Evolutionary conservation across 1,139 yeast species (phyloP), one percentile per base, ranked within the genome.

Genomic region (Protomyces gravidus): DNA sequence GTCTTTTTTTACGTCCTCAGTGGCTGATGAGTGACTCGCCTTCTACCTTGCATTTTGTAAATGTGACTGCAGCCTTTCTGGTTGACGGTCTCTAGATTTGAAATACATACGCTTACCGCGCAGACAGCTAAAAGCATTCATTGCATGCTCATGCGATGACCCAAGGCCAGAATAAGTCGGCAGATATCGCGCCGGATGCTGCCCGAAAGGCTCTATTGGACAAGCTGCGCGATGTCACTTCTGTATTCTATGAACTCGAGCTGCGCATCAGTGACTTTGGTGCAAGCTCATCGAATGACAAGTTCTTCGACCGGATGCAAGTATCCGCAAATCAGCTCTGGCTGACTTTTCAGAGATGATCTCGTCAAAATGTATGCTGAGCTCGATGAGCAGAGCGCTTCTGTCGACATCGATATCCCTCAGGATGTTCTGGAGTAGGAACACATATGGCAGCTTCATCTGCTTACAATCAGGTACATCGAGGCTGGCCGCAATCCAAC

Each of bases 401-500:
- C 5, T 5, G 48, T 45, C 5, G 32, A 1, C 32, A 27, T 45
- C n/a, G 48, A 45, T 17, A 45, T 88, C 1, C 95, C 96, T 0
- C 70, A 85, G 50, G 96, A 88, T 68, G 89, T 88, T 15, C 74
- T 88, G 5, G 83, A 84, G 58, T 75, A 92, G 69, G 88, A 13
- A n/a, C 21, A n/a, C 9, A 11, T 17, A 17, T 13, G 32, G 7
- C 32, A 28, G 32, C 13, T 13, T 9, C 32, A 13, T 9, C 13
- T 28, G 32, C 32, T 28, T 9, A 28, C 32, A 42, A 42, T 27
- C 21, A 50, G 48, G 46, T 53, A 53, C 39, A 46, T 92, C 50
- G 97, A 92, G 69, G 95, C 89, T 68, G 98, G 98, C 1, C 77
- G 98, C 65, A 92, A 92, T 69, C 98, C 99, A 0, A 97, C 92